Evolutionary conservation across 2,329 filamentous ascomycete species (phyloP).

Genomic region (Apiospora malaysiana): DNA sequence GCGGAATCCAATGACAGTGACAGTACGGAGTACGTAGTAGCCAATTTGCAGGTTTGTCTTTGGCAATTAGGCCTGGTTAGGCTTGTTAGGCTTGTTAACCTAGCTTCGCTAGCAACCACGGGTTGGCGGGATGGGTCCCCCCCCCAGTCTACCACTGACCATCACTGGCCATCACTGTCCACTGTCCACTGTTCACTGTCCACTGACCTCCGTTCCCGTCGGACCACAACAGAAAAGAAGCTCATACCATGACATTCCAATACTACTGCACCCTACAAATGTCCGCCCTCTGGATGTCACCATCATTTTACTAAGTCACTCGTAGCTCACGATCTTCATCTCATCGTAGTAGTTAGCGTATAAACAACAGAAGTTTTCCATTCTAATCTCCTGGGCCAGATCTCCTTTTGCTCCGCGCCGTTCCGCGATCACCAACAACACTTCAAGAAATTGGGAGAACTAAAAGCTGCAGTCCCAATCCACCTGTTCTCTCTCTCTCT

Average conservation of each 20-base stretch:
- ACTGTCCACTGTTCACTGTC: no score
- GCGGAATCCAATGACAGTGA: neutral
- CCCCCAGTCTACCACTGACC: neutral
- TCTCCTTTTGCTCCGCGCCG: neutral
- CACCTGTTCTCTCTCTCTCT: neutral
- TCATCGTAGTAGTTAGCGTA: neutral
- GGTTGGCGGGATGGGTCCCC: neutral
- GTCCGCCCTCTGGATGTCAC: neutral
- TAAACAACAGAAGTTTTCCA: neutral
- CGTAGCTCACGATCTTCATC: neutral
- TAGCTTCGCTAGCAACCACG: neutral
- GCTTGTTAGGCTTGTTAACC: no score
- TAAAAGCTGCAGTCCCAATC: neutral
- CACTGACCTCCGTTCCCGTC: neutral
- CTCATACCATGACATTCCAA: slow-evolving; percentile 6
- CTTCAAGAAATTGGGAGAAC: neutral
- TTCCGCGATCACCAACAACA: neutral
- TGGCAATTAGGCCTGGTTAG: neutral
- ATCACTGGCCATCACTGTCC: no score
- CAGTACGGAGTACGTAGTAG: neutral
- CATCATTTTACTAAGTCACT: neutral
- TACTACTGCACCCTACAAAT: neutral
- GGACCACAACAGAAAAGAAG: neutral
- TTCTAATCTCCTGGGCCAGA: neutral
- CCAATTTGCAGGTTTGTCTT: slow-evolving; percentile 4